Base-by-base conservation (phyloP, 768 basidiomycete species). In the Amanita rimosa region DNA sequence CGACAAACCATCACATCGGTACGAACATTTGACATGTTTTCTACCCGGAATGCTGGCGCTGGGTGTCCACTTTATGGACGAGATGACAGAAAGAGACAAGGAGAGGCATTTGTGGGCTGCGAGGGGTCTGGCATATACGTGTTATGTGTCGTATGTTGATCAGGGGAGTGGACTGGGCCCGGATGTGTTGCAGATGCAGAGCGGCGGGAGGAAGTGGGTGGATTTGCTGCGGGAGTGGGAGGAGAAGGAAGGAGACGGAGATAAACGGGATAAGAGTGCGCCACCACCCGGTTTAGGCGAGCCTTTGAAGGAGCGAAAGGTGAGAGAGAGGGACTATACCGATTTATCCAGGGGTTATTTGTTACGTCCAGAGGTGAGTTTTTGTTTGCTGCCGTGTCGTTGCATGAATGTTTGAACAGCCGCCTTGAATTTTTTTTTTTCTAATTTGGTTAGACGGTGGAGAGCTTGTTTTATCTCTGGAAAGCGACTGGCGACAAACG, bases 1-100 rank as follows among this genome's bases (percentile, higher is more conserved):
- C 29, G 67, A 58, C n/a, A 43, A 16, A 4, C 64, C 75, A 17
- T 58, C 65, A 1, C 71, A 75, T 53, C 64, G 60, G 22, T 68
- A 82, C 48, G 82, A 85, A 58, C 83, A 85, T 55, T 71, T 84
- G 21, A 75, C 81, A 1, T 85, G 82, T 60, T 84, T 81, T 69
- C 72, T 83, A 34, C 78, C 81, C 0, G 82, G 82, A 0, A 63
- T 82, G 16, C 67, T 85, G 43, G 77, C 79, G 0, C 71, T 84
- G 5, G 83, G 81, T n/a, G 75, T 70, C 2, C 64, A 73, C 49
- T 71, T 70, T 3, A 68, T 81, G 13, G 59, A 49, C 1, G 31
- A 6, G 3, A 63, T 73, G 11, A 43, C 65, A 0, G 47, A 54
- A 2, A 52, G 59, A 4, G 64, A 64, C 7, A 64, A 62, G 27